Evolutionary conservation across 495 filamentous ascomycete species (phyloP).

Genomic region (Neurospora sp.): DNA sequence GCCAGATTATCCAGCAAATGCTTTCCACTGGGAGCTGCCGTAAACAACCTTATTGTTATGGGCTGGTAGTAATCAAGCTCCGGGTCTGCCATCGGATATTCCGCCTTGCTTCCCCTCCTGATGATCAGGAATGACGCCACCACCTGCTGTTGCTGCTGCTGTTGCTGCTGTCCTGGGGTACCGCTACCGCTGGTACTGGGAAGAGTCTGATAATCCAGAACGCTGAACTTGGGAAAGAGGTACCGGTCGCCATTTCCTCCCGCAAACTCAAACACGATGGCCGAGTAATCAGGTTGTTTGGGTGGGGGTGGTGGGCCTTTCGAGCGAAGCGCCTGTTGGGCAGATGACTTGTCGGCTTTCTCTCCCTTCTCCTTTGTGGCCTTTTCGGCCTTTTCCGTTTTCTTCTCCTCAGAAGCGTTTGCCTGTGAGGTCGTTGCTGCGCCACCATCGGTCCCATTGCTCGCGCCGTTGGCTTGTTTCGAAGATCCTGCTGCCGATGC

Average conservation of each 20-base stretch:
- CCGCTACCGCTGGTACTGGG: slow-evolving; percentile 7
- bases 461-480: slow-evolving; percentile 12
- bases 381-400: not conserved
- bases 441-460: slow-evolving; percentile 16
- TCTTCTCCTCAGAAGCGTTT: slow-evolving; percentile 1
- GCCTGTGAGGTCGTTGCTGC: slow-evolving; percentile 17
- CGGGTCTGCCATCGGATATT: slow-evolving; percentile 41
- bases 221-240: slow-evolving; percentile 75
- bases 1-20: slow-evolving; percentile 58
- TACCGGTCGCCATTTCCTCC: slow-evolving; percentile 78
- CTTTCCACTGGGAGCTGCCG: slow-evolving; percentile 39
- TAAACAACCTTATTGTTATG: slow-evolving; percentile 67
- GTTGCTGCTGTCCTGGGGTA: not conserved
- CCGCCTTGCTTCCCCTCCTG: slow-evolving; percentile 44
- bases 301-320: slow-evolving; percentile 42
- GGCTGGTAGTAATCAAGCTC: slow-evolving; percentile 79
- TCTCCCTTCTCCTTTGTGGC: not conserved
- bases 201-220: slow-evolving; percentile 57
- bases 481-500: slow-evolving; percentile 10
- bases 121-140: slow-evolving; percentile 59
- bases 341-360: slow-evolving; percentile 1
- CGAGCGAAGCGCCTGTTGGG: slow-evolving; percentile 37
- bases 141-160: slow-evolving; percentile 27
- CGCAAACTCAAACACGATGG: slow-evolving; percentile 77
- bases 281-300: slow-evolving; percentile 52